These are phyloP conservation scores for Aspergillus sp. DNA, from an alignment of 2,329 filamentous ascomycete genomes.

Conservation along the genomic window DNA sequence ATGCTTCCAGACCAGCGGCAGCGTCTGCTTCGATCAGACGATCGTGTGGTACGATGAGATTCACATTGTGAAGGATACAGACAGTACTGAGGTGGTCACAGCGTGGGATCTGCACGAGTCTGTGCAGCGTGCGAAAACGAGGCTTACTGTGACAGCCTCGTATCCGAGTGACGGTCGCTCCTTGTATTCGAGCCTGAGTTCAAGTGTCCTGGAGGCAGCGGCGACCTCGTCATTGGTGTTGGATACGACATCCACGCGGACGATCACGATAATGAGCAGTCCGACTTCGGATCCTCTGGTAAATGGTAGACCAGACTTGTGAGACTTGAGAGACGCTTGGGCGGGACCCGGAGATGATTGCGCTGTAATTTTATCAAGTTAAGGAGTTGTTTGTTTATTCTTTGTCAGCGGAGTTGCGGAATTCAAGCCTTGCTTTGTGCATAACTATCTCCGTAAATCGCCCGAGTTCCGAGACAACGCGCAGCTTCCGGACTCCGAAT, in stretches of 20 bases:
- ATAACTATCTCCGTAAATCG: too few relatives aligned
- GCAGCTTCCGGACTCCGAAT: too few relatives aligned
- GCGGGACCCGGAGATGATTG: background rate
- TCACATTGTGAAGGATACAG: background rate
- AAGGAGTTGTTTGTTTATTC: background rate
- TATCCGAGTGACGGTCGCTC: background rate
- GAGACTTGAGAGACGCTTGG: background rate
- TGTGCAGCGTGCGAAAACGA: background rate
- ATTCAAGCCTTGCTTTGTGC: background rate
- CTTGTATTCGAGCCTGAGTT: background rate
- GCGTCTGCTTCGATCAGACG: background rate
- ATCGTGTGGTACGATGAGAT: conserved; percentile 1
- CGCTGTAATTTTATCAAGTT: too few relatives aligned
- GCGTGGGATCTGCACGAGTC: background rate
- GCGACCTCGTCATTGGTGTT: background rate
- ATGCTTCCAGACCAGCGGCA: background rate
- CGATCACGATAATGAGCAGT: background rate
- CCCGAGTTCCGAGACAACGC: too few relatives aligned
- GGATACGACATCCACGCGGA: background rate
- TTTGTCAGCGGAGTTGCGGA: background rate
- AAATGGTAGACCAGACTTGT: too few relatives aligned
- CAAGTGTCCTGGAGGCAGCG: background rate
- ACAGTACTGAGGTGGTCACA: background rate
- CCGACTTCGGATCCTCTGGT: background rate
- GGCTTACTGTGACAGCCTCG: background rate